Conservation (phyloP, 495 filamentous ascomycete species). For the Hypomontagnella monticulosa region DNA sequence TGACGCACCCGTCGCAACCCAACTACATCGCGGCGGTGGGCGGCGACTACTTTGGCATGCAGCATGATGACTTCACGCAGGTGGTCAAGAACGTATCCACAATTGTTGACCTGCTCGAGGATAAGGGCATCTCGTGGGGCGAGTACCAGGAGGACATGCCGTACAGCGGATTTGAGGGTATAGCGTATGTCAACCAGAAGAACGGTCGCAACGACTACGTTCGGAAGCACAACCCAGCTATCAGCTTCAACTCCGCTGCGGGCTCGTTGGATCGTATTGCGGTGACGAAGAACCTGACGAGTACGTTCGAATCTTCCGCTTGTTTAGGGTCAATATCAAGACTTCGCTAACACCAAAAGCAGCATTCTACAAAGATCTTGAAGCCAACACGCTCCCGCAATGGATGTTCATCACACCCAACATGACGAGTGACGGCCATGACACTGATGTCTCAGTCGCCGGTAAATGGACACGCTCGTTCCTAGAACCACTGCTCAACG, state of each 20-base stretch:
- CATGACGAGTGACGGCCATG: slow-evolving; percentile 73
- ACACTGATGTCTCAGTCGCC: slow-evolving; percentile 69
- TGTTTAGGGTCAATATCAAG: not conserved
- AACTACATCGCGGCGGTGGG: slow-evolving; percentile 73
- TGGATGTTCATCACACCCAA: slow-evolving; percentile 82
- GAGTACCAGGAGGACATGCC: slow-evolving; percentile 76
- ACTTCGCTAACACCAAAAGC: not conserved
- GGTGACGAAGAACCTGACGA: slow-evolving; percentile 73
- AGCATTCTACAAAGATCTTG: slow-evolving; percentile 66
- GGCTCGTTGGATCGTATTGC: slow-evolving; percentile 62
- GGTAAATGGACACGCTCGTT: slow-evolving; percentile 67
- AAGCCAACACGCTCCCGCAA: slow-evolving; percentile 68
- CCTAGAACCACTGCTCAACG: slow-evolving; percentile 68
- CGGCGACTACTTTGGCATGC: slow-evolving; percentile 75
- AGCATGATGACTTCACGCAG: slow-evolving; percentile 67
- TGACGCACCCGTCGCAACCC: slow-evolving; percentile 74
- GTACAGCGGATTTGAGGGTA: slow-evolving; percentile 71
- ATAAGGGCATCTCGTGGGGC: slow-evolving; percentile 72
- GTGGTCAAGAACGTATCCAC: slow-evolving; percentile 71
- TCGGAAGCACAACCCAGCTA: slow-evolving; percentile 78
- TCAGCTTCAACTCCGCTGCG: slow-evolving; percentile 68
- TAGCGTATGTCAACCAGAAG: slow-evolving; percentile 61
- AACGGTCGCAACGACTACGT: slow-evolving; percentile 70
- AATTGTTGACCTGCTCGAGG: slow-evolving; percentile 74
- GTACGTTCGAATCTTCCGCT: slow-evolving; percentile 15